Conservation (phyloP, 163 green algal genomes). For the Prototheca cutis region DNA sequence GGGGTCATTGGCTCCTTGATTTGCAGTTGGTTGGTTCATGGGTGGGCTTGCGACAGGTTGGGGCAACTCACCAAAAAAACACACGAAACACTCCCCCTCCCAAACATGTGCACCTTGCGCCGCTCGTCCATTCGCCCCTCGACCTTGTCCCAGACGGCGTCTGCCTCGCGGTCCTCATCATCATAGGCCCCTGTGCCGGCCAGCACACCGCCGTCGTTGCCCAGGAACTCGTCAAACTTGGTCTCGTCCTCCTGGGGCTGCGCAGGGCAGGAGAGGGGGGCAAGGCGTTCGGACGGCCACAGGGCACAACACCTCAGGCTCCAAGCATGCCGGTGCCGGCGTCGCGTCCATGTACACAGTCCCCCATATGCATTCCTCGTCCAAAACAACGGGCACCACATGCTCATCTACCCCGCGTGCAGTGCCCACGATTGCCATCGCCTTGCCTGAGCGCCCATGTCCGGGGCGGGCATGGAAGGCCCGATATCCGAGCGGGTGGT, state of each 20-base stretch:
- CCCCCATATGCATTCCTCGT: too few relatives aligned
- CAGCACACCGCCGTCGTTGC: slow-evolving; percentile 65
- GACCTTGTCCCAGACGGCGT: slow-evolving; percentile 77
- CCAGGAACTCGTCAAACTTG: slow-evolving; percentile 95
- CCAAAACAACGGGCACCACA: too few relatives aligned
- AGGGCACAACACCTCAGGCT: too few relatives aligned
- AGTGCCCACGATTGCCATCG: too few relatives aligned
- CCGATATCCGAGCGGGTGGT: slow-evolving; percentile 98
- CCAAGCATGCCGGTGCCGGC: too few relatives aligned
- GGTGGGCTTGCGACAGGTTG: background rate
- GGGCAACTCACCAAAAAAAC: background rate
- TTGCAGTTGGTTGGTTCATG: background rate
- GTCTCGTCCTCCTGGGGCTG: slow-evolving; percentile 55
- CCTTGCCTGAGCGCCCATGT: slow-evolving; percentile 14
- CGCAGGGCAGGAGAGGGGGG: slow-evolving; percentile 1
- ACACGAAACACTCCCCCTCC: background rate
- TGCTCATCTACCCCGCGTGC: too few relatives aligned
- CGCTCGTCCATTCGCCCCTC: slow-evolving; percentile 91
- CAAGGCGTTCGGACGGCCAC: too few relatives aligned
- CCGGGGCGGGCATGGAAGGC: slow-evolving; percentile 27
- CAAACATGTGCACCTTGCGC: slow-evolving; percentile 37
- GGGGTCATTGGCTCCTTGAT: too few relatives aligned
- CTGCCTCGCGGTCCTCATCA: slow-evolving; percentile 51
- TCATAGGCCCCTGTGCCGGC: slow-evolving; percentile 67
- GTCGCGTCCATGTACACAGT: too few relatives aligned